A percentile compares a stretch with the other conserved stretches of the same genome.
Evolutionary conservation across 768 basidiomycete species (phyloP).

Genomic region (Pleurotus platypus): DNA sequence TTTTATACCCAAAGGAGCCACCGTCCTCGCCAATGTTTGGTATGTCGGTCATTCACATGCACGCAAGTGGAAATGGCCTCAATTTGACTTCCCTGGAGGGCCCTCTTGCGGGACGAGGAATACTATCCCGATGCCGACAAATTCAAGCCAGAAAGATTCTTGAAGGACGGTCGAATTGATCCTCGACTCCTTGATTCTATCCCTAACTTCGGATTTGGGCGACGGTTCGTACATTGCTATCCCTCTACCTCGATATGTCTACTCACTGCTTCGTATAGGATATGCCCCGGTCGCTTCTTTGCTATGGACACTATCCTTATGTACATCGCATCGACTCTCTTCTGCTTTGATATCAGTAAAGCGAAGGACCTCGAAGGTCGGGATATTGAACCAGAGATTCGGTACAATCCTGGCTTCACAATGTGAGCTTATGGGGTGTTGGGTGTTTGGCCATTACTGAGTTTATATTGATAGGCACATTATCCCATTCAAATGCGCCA

Average conservation of each 20-base stretch:
- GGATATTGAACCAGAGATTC: no score
- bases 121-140: slow-evolving; percentile 30
- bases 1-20: slow-evolving; percentile 11
- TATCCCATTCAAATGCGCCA: no score
- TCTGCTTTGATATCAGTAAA: no score
- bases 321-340: slow-evolving; percentile 22
- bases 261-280: background rate
- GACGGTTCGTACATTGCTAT: slow-evolving; percentile 12
- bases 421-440: no score
- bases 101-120: slow-evolving; percentile 27
- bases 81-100: slow-evolving; percentile 17
- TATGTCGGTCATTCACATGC: background rate
- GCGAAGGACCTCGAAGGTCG: no score
- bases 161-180: slow-evolving; percentile 20
- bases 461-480: no score
- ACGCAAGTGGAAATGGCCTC: background rate
- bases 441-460: no score
- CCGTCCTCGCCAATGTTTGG: slow-evolving; percentile 15
- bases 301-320: slow-evolving; percentile 27
- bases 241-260: background rate
- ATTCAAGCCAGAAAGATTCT: slow-evolving; percentile 35
- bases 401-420: no score
- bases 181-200: slow-evolving; percentile 8
- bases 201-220: slow-evolving; percentile 19
- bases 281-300: slow-evolving; percentile 16